Evolutionary conservation across 2,329 filamentous ascomycete species (phyloP).

Genomic region (Dactylellina sp.): DNA sequence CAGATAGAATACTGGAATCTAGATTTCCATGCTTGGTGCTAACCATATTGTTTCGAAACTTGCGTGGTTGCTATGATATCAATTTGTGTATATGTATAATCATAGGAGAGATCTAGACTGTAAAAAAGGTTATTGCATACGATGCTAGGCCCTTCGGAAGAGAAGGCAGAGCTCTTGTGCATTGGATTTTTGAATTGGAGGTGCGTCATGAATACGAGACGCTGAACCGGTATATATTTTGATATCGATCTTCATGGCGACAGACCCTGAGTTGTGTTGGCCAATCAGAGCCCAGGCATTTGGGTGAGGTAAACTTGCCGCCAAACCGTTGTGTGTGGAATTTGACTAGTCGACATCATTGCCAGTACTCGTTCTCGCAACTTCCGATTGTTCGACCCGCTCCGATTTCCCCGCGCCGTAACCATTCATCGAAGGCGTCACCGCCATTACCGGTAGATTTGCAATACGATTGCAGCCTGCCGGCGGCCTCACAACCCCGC

Average conservation of each 20-base stretch:
- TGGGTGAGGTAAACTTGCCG: conserved; percentile 47
- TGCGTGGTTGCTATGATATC: no score
- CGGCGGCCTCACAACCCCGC: conserved; percentile 47
- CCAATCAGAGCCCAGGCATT: conserved; percentile 53
- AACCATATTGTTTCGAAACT: no score
- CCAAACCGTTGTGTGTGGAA: conserved; percentile 34
- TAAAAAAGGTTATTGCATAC: no score
- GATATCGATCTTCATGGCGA: neutral
- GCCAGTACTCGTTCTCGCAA: conserved; percentile 30
- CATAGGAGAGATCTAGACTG: no score
- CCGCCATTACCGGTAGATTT: conserved; percentile 33
- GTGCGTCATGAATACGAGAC: no score
- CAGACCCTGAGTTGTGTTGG: conserved; percentile 42
- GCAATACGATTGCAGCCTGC: conserved; percentile 32
- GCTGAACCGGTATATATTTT: no score
- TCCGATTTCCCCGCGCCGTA: conserved; percentile 30
- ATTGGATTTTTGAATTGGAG: no score
- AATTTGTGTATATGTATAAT: no score
- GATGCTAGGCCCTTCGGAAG: no score
- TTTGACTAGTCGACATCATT: conserved; percentile 52
- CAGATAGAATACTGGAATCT: no score
- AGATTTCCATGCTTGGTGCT: no score
- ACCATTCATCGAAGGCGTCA: conserved; percentile 18
- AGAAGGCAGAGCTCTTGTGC: no score
- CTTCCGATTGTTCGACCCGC: conserved; percentile 33